Base-by-base conservation (phyloP, 345 rosid species). In the Rhizophora apiculata region DNA sequence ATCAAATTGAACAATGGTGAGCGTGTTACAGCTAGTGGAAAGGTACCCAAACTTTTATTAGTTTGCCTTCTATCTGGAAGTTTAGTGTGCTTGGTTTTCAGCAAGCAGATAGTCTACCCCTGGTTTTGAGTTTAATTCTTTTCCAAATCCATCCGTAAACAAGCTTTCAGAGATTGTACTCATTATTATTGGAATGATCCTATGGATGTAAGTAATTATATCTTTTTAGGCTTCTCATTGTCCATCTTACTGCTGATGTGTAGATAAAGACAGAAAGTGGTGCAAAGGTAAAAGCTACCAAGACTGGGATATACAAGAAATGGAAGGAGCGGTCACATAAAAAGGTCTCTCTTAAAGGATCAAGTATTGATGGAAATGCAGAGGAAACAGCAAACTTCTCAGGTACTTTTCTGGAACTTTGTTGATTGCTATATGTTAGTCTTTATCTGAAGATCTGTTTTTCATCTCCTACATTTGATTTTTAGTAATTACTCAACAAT, bases 261-360 rank as follows among this genome's bases (percentile, higher is more conserved):
- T 63, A 95, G 99, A 74, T 95, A 64, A 95, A 86, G 80, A 92
- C 96, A 37, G 96, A 95, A 87, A 77, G 96, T 83, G 99, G 99
- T 58, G 89, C 91, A 6, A 90, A 86, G 78, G 88, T 87, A 51
- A 92, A 74, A 64, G 81, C 89, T 70, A 78, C 56, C 54, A 92
- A 82, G 74, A 86, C 91, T 39, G 99, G 97, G 60, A 86, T 92
- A 74, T 95, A 95, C 88, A 87, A 95, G 83, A 95, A 77, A 79
- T 95, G 99, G 98, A 84, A 90, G 76, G 91, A 87, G 32, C 79
- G 54, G 62, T 80, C 94, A 24, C 99, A 95, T 77, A 83, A 68
- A 76, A 82, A 76, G 64, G 88, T 82, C 22, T 88, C 80, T 73
- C 70, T 81, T 63, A 86, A 46, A 76, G 88, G 88, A 74, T 64